Conservation (phyloP, 2,329 filamentous ascomycete species). For the Coniochaeta prunicola region DNA sequence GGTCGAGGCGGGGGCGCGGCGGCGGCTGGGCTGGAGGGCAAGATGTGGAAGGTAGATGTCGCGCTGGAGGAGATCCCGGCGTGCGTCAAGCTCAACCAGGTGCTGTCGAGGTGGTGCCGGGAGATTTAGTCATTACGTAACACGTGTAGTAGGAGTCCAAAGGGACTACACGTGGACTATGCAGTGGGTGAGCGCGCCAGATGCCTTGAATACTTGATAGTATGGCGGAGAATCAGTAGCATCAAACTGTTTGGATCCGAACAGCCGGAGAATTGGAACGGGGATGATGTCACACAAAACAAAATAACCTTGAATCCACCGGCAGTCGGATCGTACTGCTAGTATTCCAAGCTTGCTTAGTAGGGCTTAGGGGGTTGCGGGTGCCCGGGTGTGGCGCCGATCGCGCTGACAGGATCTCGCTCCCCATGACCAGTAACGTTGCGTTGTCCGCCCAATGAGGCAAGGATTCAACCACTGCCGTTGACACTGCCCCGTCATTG, state of each 20-base stretch:
- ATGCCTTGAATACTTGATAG: no score
- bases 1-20: slow-evolving; percentile 26
- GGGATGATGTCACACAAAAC: not conserved
- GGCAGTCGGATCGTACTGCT: not conserved
- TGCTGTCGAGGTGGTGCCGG: slow-evolving; percentile 67
- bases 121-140: no score
- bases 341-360: not conserved
- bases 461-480: not conserved
- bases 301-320: not conserved
- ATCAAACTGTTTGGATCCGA: no score
- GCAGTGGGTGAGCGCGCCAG: no score
- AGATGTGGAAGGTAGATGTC: slow-evolving; percentile 71
- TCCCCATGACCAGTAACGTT: not conserved
- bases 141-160: no score
- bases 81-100: slow-evolving; percentile 48
- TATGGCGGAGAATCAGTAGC: not conserved
- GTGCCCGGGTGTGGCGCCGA: not conserved
- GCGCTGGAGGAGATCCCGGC: slow-evolving; percentile 69
- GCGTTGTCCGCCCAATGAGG: not conserved
- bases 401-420: not conserved
- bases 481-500: not conserved
- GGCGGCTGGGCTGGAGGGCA: slow-evolving; percentile 49
- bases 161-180: no score
- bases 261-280: slow-evolving; percentile 5
- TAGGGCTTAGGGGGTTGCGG: not conserved